Percentiles rank a stretch among this genome's conserved stretches.
These are phyloP conservation scores for Penicillium sp. DNA, from an alignment of 2,329 filamentous ascomycete genomes.

Conservation along the genomic window DNA sequence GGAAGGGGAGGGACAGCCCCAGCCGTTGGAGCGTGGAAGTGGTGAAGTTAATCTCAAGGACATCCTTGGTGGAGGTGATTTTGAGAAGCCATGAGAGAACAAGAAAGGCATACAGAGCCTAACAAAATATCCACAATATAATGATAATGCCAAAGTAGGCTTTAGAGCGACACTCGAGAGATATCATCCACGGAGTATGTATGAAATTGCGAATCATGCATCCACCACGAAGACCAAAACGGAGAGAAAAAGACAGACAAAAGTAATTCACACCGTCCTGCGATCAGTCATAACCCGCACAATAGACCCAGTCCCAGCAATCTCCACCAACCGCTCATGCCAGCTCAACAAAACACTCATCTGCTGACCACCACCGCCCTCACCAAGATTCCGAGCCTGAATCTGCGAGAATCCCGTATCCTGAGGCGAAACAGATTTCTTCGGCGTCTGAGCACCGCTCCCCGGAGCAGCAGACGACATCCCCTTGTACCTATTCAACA, in stretches of 20 bases:
- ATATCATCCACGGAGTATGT: slow-evolving; percentile 15
- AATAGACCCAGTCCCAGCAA: slow-evolving; percentile 88
- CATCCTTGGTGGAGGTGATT: slow-evolving; percentile 54
- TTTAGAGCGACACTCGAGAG: slow-evolving; percentile 16
- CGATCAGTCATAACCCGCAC: slow-evolving; percentile 95
- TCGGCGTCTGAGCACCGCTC: slow-evolving; percentile 47
- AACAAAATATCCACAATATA: slow-evolving; percentile 25
- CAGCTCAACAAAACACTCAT: slow-evolving; percentile 98
- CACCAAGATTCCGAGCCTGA: slow-evolving; percentile 53
- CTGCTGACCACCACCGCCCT: slow-evolving; percentile 70
- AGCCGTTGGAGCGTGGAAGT: slow-evolving; percentile 78
- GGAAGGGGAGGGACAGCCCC: slow-evolving; percentile 70
- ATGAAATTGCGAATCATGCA: slow-evolving; percentile 23
- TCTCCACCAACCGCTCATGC: slow-evolving; percentile 97
- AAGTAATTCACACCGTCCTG: slow-evolving; percentile 61
- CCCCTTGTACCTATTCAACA: slow-evolving; percentile 74
- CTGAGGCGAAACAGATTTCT: slow-evolving; percentile 63
- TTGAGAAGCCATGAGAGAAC: slow-evolving; percentile 26
- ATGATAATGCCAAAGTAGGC: slow-evolving; percentile 26
- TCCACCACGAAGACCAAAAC: slow-evolving; percentile 21
- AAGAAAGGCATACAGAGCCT: slow-evolving; percentile 5
- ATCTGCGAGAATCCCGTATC: slow-evolving; percentile 86
- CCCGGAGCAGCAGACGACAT: slow-evolving; percentile 57
- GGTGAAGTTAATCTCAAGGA: slow-evolving; percentile 88
- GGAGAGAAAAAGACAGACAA: slow-evolving; percentile 6